phyloP scores from a whole-genome alignment of 2,329 filamentous ascomycete species.

The Penicillium sp. region DNA sequence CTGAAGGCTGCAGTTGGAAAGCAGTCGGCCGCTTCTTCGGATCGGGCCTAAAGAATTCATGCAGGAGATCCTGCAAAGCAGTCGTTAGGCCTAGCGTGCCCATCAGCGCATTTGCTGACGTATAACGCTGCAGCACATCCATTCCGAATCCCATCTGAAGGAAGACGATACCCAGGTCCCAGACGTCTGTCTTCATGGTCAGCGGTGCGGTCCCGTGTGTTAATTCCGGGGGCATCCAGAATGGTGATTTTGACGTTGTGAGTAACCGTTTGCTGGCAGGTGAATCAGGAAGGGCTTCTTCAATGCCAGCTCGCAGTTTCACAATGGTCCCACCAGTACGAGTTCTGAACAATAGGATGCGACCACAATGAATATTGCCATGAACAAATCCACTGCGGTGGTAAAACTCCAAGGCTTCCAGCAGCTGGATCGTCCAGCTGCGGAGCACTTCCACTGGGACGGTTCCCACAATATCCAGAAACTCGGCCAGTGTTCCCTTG shows the following conservation, averaged over 20 bases:
- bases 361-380: slow-evolving; percentile 69
- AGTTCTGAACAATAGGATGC: slow-evolving; percentile 67
- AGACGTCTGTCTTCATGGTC: slow-evolving; percentile 77
- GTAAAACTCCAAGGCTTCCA: slow-evolving; percentile 79
- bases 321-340: slow-evolving; percentile 59
- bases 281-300: slow-evolving; percentile 44
- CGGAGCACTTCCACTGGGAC: slow-evolving; percentile 67
- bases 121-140: slow-evolving; percentile 62
- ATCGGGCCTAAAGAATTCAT: no score
- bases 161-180: slow-evolving; percentile 87
- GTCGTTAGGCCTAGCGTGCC: no score
- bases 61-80: no score
- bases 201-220: slow-evolving; percentile 47
- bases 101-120: no score
- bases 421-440: slow-evolving; percentile 84
- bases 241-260: slow-evolving; percentile 61
- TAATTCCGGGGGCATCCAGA: slow-evolving; percentile 76
- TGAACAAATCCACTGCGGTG: slow-evolving; percentile 79
- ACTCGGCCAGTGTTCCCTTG: slow-evolving; percentile 71
- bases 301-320: slow-evolving; percentile 44
- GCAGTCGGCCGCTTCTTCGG: no score
- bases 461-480: slow-evolving; percentile 68
- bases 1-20: no score
- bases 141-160: slow-evolving; percentile 89
- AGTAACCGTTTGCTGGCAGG: slow-evolving; percentile 34